These are phyloP conservation scores for Paracamarosporium sp. DNA, from an alignment of 2,329 filamentous ascomycete genomes.

Conservation along the genomic window DNA sequence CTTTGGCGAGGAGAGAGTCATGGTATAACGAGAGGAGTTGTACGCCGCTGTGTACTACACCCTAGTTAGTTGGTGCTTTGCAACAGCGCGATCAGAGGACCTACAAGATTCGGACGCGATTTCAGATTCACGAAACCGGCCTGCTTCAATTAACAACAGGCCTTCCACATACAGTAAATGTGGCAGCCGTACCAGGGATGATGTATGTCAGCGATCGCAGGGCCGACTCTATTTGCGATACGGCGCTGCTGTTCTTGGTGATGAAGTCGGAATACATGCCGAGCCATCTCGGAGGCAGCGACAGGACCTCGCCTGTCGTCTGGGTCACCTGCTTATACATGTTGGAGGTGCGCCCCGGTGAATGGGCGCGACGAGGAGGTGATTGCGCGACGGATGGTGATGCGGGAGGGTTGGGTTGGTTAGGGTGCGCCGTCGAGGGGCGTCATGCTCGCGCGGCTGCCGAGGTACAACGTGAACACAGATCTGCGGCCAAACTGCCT, in stretches of 20 bases:
- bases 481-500: not conserved
- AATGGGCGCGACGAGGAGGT: constrained; percentile 14
- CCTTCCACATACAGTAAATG: not conserved
- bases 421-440: constrained; percentile 26
- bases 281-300: constrained; percentile 70
- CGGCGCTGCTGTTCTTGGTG: constrained; percentile 90
- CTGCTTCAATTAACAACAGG: constrained; percentile 49
- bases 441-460: constrained; percentile 24
- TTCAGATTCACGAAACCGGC: constrained; percentile 89
- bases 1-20: constrained; percentile 79
- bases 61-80: constrained; percentile 23
- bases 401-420: constrained; percentile 24
- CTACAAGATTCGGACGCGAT: constrained; percentile 86
- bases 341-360: constrained; percentile 23
- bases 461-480: constrained; percentile 33
- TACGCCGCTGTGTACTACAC: constrained; percentile 77
- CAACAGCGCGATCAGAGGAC: constrained; percentile 28
- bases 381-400: constrained; percentile 20
- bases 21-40: constrained; percentile 93
- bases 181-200: constrained; percentile 71
- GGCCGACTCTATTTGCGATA: constrained; percentile 93
- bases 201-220: constrained; percentile 94
- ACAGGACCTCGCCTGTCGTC: constrained; percentile 56
- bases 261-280: constrained; percentile 87
- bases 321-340: constrained; percentile 49